phyloP scores from a whole-genome alignment of 257 asterid species.

The Solanum medicagineum region DNA sequence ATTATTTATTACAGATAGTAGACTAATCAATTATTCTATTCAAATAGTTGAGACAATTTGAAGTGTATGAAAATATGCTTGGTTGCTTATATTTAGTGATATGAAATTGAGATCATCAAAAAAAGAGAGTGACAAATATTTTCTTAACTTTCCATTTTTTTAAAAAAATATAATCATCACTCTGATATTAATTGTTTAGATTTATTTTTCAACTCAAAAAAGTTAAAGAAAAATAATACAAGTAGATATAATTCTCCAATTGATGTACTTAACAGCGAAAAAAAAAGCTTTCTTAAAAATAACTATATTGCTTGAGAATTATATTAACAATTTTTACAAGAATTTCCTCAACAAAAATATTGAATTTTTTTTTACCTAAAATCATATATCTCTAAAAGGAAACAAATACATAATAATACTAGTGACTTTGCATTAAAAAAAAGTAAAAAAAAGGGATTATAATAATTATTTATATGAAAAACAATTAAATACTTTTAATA shows the following conservation, averaged over 20 bases:
- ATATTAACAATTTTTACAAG: not conserved
- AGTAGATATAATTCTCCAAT: too few species aligned
- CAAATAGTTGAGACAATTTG: too few species aligned
- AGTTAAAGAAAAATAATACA: too few species aligned
- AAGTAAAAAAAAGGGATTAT: not conserved
- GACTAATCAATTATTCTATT: too few species aligned
- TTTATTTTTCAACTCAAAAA: not conserved
- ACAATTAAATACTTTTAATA: not conserved
- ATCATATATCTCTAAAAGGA: not conserved
- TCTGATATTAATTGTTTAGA: not conserved
- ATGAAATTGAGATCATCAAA: not conserved
- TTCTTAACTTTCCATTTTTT: not conserved
- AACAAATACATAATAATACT: not conserved
- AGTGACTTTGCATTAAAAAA: not conserved
- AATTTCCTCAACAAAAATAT: not conserved
- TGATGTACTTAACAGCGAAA: not conserved
- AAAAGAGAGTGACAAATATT: not conserved
- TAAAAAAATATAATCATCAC: not conserved
- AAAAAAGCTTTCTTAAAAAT: too few species aligned
- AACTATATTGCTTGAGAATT: not conserved
- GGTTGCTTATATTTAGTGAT: not conserved
- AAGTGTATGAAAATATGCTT: not conserved
- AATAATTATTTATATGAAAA: not conserved
- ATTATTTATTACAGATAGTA: not conserved
- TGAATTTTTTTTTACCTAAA: not conserved